Conservation (phyloP, 768 basidiomycete genomes). For the Russula foetens region DNA sequence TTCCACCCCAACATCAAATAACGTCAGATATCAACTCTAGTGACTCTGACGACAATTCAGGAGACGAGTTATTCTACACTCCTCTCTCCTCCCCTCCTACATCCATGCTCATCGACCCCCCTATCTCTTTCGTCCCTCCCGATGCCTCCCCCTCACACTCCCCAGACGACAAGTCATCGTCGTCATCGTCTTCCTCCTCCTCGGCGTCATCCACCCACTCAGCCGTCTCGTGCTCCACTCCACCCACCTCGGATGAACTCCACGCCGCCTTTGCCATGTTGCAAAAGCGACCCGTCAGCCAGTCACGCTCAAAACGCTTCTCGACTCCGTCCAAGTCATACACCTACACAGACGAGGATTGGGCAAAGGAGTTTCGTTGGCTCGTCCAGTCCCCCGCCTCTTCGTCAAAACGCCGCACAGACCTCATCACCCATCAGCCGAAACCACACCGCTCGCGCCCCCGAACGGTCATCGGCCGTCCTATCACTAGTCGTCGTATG, state of each 20-base stretch:
- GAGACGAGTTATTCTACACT: slow-evolving; percentile 15
- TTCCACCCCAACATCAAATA: not conserved
- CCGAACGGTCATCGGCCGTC: slow-evolving; percentile 17
- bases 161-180: slow-evolving; percentile 2
- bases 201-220: not conserved
- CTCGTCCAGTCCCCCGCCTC: slow-evolving; percentile 34
- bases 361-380: slow-evolving; percentile 64
- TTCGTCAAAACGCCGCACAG: slow-evolving; percentile 11
- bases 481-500: slow-evolving; percentile 27
- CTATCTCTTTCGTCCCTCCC: slow-evolving; percentile 1
- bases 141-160: not conserved
- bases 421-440: not conserved
- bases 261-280: not conserved
- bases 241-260: slow-evolving; percentile 18
- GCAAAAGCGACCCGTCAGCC: not conserved
- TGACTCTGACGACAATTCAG: not conserved
- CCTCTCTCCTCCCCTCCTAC: slow-evolving; percentile 19
- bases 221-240: slow-evolving; percentile 11
- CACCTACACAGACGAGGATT: slow-evolving; percentile 48
- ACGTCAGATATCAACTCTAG: slow-evolving; percentile 1
- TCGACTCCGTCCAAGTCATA: slow-evolving; percentile 15
- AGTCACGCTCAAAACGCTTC: not conserved
- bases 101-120: slow-evolving; percentile 10
- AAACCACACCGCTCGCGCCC: slow-evolving; percentile 19
- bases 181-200: slow-evolving; percentile 19